These are phyloP conservation scores for Clavaria fumosa DNA, from an alignment of 768 basidiomycete genomes.

Conservation along the genomic window DNA sequence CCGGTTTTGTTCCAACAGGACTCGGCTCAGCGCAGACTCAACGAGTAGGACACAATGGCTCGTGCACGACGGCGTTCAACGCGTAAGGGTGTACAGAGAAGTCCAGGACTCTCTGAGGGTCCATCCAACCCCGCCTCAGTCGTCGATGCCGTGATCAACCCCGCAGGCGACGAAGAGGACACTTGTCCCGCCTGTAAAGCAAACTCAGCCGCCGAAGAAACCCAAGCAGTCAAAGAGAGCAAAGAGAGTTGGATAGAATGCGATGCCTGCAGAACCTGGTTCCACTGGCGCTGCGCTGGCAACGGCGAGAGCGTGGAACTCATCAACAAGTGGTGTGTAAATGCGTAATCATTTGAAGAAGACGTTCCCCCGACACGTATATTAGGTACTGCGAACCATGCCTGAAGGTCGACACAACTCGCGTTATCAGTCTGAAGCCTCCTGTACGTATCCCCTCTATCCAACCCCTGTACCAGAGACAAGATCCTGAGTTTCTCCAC, in stretches of 20 bases:
- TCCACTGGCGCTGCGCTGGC: slow-evolving; percentile 70
- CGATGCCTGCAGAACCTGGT: slow-evolving; percentile 71
- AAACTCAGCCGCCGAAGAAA: slow-evolving; percentile 17
- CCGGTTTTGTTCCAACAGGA: too few relatives aligned
- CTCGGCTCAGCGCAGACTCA: too few relatives aligned
- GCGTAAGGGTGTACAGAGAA: too few relatives aligned
- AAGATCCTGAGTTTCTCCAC: too few relatives aligned
- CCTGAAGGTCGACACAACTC: slow-evolving; percentile 38
- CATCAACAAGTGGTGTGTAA: slow-evolving; percentile 63
- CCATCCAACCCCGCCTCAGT: too few relatives aligned
- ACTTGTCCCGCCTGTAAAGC: slow-evolving; percentile 39
- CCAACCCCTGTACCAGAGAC: too few relatives aligned
- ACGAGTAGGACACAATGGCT: too few relatives aligned
- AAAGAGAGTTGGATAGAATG: slow-evolving; percentile 76
- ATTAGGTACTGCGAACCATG: slow-evolving; percentile 60
- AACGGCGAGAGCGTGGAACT: slow-evolving; percentile 45
- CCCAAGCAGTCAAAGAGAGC: slow-evolving; percentile 28
- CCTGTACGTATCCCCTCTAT: too few relatives aligned
- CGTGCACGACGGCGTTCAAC: too few relatives aligned
- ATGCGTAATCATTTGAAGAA: slow-evolving; percentile 8
- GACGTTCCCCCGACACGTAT: slow-evolving; percentile 5
- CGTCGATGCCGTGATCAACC: too few relatives aligned
- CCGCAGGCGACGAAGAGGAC: too few relatives aligned
- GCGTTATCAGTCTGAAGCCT: slow-evolving; percentile 56
- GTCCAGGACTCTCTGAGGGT: too few relatives aligned